These are phyloP conservation scores for Diphasiastrum complanatum DNA, from an alignment of 83 land plant species.

Conservation along the genomic window DNA sequence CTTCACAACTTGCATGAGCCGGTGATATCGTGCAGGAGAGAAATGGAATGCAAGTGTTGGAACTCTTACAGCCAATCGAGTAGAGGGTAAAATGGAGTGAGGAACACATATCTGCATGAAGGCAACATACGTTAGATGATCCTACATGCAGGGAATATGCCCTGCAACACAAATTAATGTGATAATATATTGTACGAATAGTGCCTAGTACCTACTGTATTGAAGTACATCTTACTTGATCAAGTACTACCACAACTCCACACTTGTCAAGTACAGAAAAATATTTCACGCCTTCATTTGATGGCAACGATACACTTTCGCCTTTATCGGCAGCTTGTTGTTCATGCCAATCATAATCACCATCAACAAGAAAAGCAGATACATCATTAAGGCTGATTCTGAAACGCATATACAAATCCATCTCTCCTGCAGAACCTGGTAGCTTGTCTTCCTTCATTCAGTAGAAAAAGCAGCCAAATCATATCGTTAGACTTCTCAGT, in stretches of 20 bases:
- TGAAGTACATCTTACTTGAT: too few relatives aligned
- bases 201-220: too few relatives aligned
- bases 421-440: conserved; percentile 38
- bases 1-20: conserved; percentile 73
- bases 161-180: too few relatives aligned
- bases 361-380: conserved; percentile 89
- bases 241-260: conserved; percentile 65
- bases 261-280: conserved; percentile 88
- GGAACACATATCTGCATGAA: conserved; percentile 71
- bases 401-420: conserved; percentile 70
- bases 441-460: conserved; percentile 53
- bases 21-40: conserved; percentile 96
- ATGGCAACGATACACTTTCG: neutral
- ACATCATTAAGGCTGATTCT: conserved; percentile 72
- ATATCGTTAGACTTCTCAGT: neutral
- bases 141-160: too few relatives aligned
- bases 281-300: conserved; percentile 13
- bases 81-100: conserved; percentile 70
- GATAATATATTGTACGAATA: too few relatives aligned
- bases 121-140: too few relatives aligned
- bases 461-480: too few relatives aligned
- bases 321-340: conserved; percentile 1
- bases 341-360: conserved; percentile 67
- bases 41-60: conserved; percentile 86
- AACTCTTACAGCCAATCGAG: conserved; percentile 67